Percentiles rank a stretch among this genome's conserved stretches.
Conservation (phyloP, 2,329 filamentous ascomycete genomes). For the Fusarium burgessii region DNA sequence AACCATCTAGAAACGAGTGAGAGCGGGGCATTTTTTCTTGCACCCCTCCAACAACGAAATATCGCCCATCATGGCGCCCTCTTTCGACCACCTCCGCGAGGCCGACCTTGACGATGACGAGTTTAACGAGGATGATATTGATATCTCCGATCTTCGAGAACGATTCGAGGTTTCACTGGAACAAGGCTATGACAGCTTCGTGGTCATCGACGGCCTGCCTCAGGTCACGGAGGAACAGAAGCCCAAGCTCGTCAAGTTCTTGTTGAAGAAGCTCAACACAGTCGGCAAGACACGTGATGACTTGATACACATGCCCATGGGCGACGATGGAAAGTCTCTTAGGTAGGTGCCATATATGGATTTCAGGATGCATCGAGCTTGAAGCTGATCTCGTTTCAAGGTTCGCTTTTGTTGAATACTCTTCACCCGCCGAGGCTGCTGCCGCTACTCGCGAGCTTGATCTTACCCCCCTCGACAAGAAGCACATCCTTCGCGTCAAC, state of each 20-base stretch:
- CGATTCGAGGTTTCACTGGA: constrained; percentile 97
- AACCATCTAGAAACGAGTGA: constrained; percentile 39
- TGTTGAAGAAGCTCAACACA: constrained; percentile 90
- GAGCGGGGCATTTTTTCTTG: constrained; percentile 55
- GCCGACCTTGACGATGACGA: constrained; percentile 88
- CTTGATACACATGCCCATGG: constrained; percentile 92
- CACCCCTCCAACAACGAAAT: constrained; percentile 51
- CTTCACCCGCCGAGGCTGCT: constrained; percentile 87
- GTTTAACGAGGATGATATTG: constrained; percentile 92
- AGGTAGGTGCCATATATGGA: constrained; percentile 67
- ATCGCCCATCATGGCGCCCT: constrained; percentile 80
- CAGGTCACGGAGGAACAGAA: constrained; percentile 90
- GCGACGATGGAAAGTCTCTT: constrained; percentile 86
- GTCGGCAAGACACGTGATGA: constrained; percentile 90
- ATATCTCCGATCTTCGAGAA: constrained; percentile 92
- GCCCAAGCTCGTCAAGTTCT: constrained; percentile 94
- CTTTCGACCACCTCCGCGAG: constrained; percentile 92
- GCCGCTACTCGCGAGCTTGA: constrained; percentile 91
- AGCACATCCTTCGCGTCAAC: constrained; percentile 94
- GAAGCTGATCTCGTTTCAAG: constrained; percentile 58
- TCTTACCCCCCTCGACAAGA: constrained; percentile 91
- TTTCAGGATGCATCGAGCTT: not conserved
- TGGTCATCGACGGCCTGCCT: constrained; percentile 95
- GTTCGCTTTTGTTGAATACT: constrained; percentile 97
- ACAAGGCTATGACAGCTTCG: constrained; percentile 94